Base-by-base conservation (phyloP, 2,329 filamentous ascomycete species). In the Pyrenophora graminea region DNA sequence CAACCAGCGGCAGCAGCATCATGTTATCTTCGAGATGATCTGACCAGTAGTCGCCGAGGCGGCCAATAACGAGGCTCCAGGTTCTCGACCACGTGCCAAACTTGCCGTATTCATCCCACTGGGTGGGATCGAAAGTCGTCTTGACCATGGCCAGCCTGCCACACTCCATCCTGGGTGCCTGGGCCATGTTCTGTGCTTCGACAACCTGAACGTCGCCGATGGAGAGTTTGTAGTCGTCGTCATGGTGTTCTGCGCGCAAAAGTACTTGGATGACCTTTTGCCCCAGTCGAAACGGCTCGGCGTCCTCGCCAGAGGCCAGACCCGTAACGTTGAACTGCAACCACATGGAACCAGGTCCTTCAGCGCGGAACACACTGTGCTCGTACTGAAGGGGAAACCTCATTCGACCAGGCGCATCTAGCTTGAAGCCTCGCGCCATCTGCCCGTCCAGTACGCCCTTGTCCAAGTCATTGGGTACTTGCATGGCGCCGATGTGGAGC, bases 21-120 rank as follows among this genome's bases (percentile, higher is more conserved):
- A 43, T 38, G 23, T 59, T 62, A 31, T 39, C 21, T 27, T 53
- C 37, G 30, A 67, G 19, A 33, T 55, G 56, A 13, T 43, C 37
- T 18, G 33, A 15, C 37, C 58, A 58, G 27, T 57, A 55, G 12
- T 46, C 32, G 8, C 33, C 38, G n/a, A 55, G 45, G 21, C 45
- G 57, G 27, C 42, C 54, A 30, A 52, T 13, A 4, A 64, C 15
- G 23, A 56, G n/a, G 42, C 56, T 53, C 56, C 45, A 59, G 12
- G 39, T 44, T 43, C 63, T 56, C 13, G 51, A 39, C 52, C 48
- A 60, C 1, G 68, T 64, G 17, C 66, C 67, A 23, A 66, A 51
- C 42, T 61, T 59, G 45, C 67, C 67, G 48, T 62, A 66, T 27
- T 58, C 46, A 41, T 71, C 68, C 68, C 68, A 70, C 27, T 69